Conservation (phyloP, 208 protist species). For the Leishmania tarentolae region DNA sequence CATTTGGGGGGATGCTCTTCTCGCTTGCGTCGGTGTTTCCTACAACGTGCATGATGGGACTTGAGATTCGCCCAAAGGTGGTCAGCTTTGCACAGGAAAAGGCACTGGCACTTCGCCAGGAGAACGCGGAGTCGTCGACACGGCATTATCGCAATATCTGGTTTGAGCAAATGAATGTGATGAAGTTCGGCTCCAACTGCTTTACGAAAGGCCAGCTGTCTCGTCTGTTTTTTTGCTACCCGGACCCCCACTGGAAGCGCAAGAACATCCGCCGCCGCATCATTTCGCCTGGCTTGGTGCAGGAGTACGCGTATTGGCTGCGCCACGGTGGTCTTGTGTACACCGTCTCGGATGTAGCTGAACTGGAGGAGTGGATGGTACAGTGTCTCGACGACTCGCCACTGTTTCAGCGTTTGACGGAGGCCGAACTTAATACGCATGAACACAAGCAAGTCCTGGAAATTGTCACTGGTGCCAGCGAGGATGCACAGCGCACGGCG, state of each 20-base stretch:
- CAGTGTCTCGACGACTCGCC: constrained; percentile 93
- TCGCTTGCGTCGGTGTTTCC: constrained; percentile 91
- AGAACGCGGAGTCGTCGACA: constrained; percentile 59
- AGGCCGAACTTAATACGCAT: constrained; percentile 55
- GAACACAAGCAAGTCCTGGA: constrained; percentile 59
- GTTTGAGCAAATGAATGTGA: constrained; percentile 96
- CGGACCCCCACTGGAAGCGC: constrained; percentile 98
- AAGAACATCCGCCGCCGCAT: constrained; percentile 97
- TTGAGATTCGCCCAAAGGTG: constrained; percentile 97
- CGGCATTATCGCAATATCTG: constrained; percentile 95
- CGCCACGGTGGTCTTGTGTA: constrained; percentile 94
- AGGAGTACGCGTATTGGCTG: constrained; percentile 98
- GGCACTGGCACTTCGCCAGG: constrained; percentile 48
- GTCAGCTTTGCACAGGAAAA: constrained; percentile 92
- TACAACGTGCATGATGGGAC: constrained; percentile 93
- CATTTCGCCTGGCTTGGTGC: constrained; percentile 94
- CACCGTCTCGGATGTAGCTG: constrained; percentile 95
- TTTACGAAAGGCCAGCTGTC: constrained; percentile 96
- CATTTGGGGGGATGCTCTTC: constrained; percentile 97
- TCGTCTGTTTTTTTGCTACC: constrained; percentile 98
- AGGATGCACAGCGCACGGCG: constrained; percentile 86
- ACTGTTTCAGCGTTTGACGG: constrained; percentile 88
- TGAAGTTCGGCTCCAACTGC: constrained; percentile 98
- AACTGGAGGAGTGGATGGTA: constrained; percentile 94
- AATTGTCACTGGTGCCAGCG: constrained; percentile 70